A percentile compares a stretch with the other conserved stretches of the same genome.
Conservation (phyloP, 257 asterid species). For the Solanum etuberosum region DNA sequence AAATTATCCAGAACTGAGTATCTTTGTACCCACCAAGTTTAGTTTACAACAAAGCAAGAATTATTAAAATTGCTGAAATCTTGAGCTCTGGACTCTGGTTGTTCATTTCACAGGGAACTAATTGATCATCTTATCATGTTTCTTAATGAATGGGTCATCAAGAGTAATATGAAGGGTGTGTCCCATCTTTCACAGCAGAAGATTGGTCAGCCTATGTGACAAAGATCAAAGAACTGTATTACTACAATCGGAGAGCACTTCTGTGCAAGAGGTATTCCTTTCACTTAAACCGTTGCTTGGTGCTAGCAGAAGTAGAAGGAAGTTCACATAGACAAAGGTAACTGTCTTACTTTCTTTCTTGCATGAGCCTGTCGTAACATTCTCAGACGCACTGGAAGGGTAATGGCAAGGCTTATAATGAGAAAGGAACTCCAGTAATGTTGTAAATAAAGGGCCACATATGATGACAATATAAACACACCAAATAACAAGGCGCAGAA, state of each 20-base stretch:
- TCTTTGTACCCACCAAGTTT: background rate
- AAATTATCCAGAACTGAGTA: background rate
- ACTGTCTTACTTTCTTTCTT: slow-evolving; percentile 55
- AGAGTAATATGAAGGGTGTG: background rate
- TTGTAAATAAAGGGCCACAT: slow-evolving; percentile 39
- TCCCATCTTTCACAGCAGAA: background rate
- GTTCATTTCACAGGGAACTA: background rate
- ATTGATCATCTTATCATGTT: background rate
- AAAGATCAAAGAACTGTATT: background rate
- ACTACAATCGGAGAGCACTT: background rate
- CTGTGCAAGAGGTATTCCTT: slow-evolving; percentile 2
- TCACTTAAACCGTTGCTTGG: background rate
- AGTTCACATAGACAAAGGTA: slow-evolving; percentile 43
- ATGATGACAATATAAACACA: slow-evolving; percentile 45
- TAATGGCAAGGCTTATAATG: slow-evolving; percentile 36
- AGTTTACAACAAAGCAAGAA: background rate
- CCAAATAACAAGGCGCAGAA: slow-evolving; percentile 33
- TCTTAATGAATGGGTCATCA: background rate
- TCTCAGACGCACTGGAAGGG: slow-evolving; percentile 48
- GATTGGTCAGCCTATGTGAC: background rate
- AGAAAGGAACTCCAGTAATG: slow-evolving; percentile 45
- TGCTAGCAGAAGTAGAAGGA: background rate
- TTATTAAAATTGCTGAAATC: background rate
- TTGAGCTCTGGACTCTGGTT: background rate
- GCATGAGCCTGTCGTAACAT: slow-evolving; percentile 42